phyloP scores from a whole-genome alignment of 2,329 filamentous ascomycete species.

The Aureobasidium melanogenum region DNA sequence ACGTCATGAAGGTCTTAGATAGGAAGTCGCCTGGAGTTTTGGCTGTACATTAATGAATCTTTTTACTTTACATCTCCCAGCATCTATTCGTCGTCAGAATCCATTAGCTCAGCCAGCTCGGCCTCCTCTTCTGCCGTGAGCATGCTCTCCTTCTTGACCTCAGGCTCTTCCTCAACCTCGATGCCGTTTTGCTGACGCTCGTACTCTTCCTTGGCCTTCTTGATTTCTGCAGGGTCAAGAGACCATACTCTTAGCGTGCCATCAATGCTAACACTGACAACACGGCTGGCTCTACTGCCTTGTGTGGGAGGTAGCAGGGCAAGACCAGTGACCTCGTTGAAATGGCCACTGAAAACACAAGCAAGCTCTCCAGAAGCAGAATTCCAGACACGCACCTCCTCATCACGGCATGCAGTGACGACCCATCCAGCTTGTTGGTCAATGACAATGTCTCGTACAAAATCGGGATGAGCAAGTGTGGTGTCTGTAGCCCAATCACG shows the following conservation, averaged over 20 bases:
- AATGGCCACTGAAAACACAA: constrained; percentile 59
- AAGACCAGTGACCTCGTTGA: constrained; percentile 82
- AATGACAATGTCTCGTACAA: constrained; percentile 73
- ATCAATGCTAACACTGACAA: constrained; percentile 84
- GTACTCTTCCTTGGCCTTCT: constrained; percentile 43
- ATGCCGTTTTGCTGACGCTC: constrained; percentile 40
- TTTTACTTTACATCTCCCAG: too few species aligned
- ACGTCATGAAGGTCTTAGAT: not conserved
- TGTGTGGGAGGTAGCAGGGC: constrained; percentile 47
- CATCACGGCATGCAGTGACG: constrained; percentile 80
- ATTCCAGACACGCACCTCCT: constrained; percentile 89
- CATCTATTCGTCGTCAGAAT: constrained; percentile 24
- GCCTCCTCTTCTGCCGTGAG: constrained; percentile 87
- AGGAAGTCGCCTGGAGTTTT: not conserved
- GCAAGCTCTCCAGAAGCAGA: constrained; percentile 22
- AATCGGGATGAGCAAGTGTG: constrained; percentile 71
- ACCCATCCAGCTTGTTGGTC: constrained; percentile 56
- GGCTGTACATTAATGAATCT: not conserved
- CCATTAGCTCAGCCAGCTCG: constrained; percentile 86
- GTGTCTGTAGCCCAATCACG: constrained; percentile 65
- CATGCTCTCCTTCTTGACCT: constrained; percentile 34
- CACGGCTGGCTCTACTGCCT: constrained; percentile 29
- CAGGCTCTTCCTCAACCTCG: constrained; percentile 34
- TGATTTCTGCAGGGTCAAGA: constrained; percentile 53
- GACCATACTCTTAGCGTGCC: constrained; percentile 81